Conservation (phyloP, 1,139 yeast genomes). For the Meyerozyma smithsonii region DNA sequence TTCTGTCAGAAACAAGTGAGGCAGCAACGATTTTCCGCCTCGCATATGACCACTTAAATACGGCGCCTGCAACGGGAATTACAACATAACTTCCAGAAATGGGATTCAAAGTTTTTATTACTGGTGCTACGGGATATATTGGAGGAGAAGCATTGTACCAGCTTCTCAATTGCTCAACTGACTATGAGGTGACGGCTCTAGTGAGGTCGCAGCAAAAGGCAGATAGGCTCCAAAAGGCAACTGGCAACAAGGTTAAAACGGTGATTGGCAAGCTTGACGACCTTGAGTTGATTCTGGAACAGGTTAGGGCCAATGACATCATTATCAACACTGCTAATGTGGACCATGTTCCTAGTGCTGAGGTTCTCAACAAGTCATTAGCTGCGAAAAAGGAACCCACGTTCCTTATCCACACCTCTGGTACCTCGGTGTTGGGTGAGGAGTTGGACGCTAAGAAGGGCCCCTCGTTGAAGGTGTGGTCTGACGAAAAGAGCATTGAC, state of each 20-base stretch:
- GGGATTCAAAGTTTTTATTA: conserved; percentile 14
- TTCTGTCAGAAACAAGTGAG: not conserved
- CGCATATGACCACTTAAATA: too few species aligned
- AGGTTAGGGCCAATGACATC: conserved; percentile 21
- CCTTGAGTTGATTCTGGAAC: conserved; percentile 16
- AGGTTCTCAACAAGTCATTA: conserved; percentile 17
- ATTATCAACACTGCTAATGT: conserved; percentile 35
- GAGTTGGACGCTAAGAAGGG: conserved; percentile 16
- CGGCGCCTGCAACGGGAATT: too few species aligned
- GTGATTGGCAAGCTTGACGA: conserved; percentile 22
- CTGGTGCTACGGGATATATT: conserved; percentile 34
- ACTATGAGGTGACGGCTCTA: conserved; percentile 19
- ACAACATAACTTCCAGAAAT: not conserved
- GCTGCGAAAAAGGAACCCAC: conserved; percentile 17
- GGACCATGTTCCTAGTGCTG: conserved; percentile 30
- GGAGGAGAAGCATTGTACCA: conserved; percentile 29
- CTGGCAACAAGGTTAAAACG: conserved; percentile 13
- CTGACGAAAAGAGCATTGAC: conserved; percentile 26
- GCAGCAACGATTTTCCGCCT: too few species aligned
- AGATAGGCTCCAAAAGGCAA: conserved; percentile 15
- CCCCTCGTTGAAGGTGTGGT: conserved; percentile 21
- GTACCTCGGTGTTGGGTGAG: conserved; percentile 31
- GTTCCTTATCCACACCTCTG: conserved; percentile 35
- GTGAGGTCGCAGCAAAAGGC: conserved; percentile 24
- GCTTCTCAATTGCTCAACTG: conserved; percentile 14